A percentile compares a stretch with the other conserved stretches of the same genome.
Evolutionary conservation across 2,329 filamentous ascomycete genomes (phyloP).

Genomic region (Alternaria tenuissima): DNA sequence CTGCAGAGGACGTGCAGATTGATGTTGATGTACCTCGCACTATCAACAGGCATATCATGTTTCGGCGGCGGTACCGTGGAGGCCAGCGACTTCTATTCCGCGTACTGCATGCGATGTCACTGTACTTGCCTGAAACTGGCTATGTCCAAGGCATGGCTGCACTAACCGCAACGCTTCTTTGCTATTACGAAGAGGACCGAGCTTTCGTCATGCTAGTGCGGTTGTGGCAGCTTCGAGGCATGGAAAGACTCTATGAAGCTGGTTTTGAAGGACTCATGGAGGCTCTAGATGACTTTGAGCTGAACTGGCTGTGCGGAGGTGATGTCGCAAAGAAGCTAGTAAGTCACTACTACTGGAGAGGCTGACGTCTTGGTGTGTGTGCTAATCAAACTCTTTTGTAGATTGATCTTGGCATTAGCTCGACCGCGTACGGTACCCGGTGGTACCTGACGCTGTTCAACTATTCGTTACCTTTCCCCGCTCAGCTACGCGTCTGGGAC

Average conservation of each 20-base stretch:
- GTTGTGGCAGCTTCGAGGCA: constrained; percentile 86
- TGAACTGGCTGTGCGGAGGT: constrained; percentile 78
- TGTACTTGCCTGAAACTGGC: constrained; percentile 89
- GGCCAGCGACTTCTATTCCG: constrained; percentile 89
- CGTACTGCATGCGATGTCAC: constrained; percentile 87
- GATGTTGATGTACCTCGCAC: constrained; percentile 96
- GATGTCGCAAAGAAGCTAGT: constrained; percentile 84
- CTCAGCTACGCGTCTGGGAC: constrained; percentile 96
- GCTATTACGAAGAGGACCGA: constrained; percentile 95
- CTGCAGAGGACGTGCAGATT: constrained; percentile 93
- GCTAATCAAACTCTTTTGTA: constrained; percentile 48
- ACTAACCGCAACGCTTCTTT: constrained; percentile 87
- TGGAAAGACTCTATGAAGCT: constrained; percentile 82
- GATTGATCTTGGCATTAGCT: constrained; percentile 80
- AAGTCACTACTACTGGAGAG: constrained; percentile 48
- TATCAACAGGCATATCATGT: constrained; percentile 97
- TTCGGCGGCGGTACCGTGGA: constrained; percentile 86
- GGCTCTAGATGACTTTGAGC: constrained; percentile 84
- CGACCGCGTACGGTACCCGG: constrained; percentile 92
- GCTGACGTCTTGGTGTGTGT: constrained; percentile 1
- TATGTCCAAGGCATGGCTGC: constrained; percentile 99
- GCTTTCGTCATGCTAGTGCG: constrained; percentile 97
- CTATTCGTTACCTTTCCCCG: constrained; percentile 91
- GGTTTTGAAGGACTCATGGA: constrained; percentile 89
- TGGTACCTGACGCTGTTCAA: constrained; percentile 99